phyloP scores from a whole-genome alignment of 495 filamentous ascomycete genomes.

The Chlorociboria aeruginascens region DNA sequence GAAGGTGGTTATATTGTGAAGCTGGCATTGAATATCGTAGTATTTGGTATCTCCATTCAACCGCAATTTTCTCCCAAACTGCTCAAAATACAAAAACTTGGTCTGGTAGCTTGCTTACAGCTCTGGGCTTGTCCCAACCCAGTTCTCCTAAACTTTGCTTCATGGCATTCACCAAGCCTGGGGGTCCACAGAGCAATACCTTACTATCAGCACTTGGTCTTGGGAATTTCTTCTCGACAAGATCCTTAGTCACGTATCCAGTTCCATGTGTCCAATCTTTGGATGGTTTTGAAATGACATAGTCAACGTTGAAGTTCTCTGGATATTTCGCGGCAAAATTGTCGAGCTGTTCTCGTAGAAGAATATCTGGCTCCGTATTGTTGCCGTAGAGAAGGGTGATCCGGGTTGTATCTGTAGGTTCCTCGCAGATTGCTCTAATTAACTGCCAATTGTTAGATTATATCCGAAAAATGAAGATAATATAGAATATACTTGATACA shows the following conservation, averaged over 20 bases:
- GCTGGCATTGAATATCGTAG: no score
- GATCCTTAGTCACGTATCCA: conserved; percentile 25
- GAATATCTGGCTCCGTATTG: conserved; percentile 54
- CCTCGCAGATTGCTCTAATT: conserved; percentile 39
- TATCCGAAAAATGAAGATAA: not conserved
- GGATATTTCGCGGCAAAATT: conserved; percentile 28
- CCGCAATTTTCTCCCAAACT: no score
- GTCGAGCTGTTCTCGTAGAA: conserved; percentile 42
- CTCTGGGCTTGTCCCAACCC: conserved; percentile 60
- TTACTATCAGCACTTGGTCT: conserved; percentile 43
- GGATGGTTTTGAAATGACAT: conserved; percentile 29
- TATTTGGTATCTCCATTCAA: no score
- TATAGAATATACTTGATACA: conserved; percentile 27
- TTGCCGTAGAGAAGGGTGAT: conserved; percentile 47
- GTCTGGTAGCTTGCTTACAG: conserved; percentile 69
- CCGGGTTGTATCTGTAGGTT: conserved; percentile 34
- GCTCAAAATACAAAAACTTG: conserved; percentile 75
- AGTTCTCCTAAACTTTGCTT: conserved; percentile 69
- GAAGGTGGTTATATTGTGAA: no score
- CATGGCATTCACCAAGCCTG: conserved; percentile 74
- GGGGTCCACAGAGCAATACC: conserved; percentile 68
- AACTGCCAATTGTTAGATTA: conserved; percentile 10
- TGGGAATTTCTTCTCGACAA: conserved; percentile 22
- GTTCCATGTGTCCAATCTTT: conserved; percentile 21
- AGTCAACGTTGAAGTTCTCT: conserved; percentile 32